Percentiles rank a stretch among this genome's conserved stretches.
phyloP scores from a whole-genome alignment of 345 rosid species.

The Sisymbrium irio region DNA sequence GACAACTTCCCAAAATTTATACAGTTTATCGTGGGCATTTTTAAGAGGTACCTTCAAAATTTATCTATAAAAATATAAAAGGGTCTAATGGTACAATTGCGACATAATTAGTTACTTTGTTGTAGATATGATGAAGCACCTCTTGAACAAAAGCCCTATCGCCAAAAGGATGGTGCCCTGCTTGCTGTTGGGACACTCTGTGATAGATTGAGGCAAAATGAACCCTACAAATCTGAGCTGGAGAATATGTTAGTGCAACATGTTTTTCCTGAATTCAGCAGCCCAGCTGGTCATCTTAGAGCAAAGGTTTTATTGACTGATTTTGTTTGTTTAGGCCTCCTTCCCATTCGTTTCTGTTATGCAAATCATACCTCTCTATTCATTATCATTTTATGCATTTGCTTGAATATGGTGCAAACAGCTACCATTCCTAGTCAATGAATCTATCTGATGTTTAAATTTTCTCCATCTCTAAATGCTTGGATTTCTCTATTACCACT shows the following conservation, averaged over 20 bases:
- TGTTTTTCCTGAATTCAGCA: conserved; percentile 93
- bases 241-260: conserved; percentile 96
- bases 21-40: conserved; percentile 72
- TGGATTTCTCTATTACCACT: background rate
- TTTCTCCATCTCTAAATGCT: background rate
- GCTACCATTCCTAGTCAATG: background rate
- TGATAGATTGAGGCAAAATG: conserved; percentile 92
- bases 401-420: conserved; percentile 6
- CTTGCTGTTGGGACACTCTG: conserved; percentile 99
- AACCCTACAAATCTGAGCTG: conserved; percentile 90
- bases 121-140: conserved; percentile 83
- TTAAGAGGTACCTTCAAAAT: conserved; percentile 53
- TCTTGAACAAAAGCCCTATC: conserved; percentile 66
- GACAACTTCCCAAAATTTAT: conserved; percentile 85
- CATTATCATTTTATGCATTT: conserved; percentile 2
- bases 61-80: background rate
- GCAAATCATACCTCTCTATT: background rate
- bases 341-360: conserved; percentile 8
- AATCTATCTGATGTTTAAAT: background rate
- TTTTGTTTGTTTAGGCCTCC: conserved; percentile 12
- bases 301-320: conserved; percentile 66
- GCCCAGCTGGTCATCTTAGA: conserved; percentile 95
- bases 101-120: background rate
- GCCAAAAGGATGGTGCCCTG: conserved; percentile 95
- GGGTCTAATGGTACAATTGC: background rate